Conservation (phyloP, 192 early-diverging fungal species). For the Chytriomyces hyalinus region DNA sequence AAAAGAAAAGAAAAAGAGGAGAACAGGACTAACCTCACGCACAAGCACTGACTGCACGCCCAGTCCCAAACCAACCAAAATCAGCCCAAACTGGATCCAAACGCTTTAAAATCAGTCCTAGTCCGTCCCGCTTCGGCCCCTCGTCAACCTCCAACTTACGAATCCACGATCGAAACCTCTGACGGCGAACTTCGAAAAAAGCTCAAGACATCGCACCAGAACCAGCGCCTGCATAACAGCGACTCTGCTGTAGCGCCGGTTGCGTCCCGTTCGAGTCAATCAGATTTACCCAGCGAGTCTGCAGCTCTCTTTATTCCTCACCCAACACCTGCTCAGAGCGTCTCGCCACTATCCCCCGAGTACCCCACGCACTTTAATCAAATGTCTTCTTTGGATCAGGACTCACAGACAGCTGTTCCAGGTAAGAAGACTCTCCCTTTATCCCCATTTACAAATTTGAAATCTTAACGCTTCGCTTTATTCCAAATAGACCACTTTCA, state of each 20-base stretch:
- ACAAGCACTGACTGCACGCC: background rate
- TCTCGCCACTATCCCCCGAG: background rate
- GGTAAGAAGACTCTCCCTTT: background rate
- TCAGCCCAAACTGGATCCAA: background rate
- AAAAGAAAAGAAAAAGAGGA: background rate
- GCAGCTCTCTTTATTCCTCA: background rate
- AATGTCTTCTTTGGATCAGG: no score
- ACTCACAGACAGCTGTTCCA: background rate
- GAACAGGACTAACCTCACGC: background rate
- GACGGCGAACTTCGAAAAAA: no score
- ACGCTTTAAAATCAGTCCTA: background rate
- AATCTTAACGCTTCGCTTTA: background rate
- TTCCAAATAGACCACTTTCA: constrained; percentile 46
- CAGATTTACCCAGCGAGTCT: no score
- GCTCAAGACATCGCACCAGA: no score
- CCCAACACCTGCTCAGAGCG: constrained; percentile 2
- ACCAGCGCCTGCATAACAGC: no score
- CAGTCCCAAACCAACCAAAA: background rate
- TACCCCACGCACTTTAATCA: no score
- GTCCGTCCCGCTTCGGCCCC: background rate
- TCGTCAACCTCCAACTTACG: no score
- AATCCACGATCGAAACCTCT: no score
- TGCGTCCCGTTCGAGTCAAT: no score
- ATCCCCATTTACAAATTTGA: background rate
- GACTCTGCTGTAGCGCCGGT: no score